Evolutionary conservation across 345 rosid species (phyloP).

Genomic region (Citrus sp.): DNA sequence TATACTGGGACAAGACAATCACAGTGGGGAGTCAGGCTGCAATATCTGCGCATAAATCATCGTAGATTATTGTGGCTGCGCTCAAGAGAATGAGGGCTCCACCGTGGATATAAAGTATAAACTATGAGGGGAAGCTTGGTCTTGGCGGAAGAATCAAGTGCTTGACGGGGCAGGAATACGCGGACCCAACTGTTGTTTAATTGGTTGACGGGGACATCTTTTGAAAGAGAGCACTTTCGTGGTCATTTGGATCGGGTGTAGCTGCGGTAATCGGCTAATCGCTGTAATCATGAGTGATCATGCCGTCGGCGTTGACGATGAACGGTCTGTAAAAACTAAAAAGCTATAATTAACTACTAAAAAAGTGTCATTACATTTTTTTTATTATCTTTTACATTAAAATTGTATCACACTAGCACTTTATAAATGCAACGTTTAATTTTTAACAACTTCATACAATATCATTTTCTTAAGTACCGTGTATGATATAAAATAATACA

Average conservation of each 20-base stretch:
- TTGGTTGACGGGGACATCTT: background rate
- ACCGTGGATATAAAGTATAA: background rate
- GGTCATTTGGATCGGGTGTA: background rate
- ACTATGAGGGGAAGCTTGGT: background rate
- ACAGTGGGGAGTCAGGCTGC: background rate
- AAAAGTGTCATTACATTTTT: too few species aligned
- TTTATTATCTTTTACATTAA: too few species aligned
- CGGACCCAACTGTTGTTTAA: background rate
- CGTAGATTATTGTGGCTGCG: background rate
- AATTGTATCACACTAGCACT: too few species aligned
- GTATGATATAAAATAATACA: too few species aligned
- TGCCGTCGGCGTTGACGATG: background rate
- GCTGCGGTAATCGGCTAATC: background rate
- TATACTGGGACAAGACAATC: too few species aligned
- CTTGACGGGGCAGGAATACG: background rate
- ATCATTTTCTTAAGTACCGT: too few species aligned
- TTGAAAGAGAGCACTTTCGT: background rate
- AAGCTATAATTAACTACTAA: too few species aligned
- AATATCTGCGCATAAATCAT: background rate
- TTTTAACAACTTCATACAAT: too few species aligned
- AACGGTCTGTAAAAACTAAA: background rate
- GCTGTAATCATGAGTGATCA: background rate
- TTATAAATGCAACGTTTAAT: too few species aligned
- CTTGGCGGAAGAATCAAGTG: background rate
- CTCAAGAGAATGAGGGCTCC: background rate